Evolutionary conservation across 352 stramenopile species (phyloP).

Genomic region (Phytophthora chlamydospora): DNA sequence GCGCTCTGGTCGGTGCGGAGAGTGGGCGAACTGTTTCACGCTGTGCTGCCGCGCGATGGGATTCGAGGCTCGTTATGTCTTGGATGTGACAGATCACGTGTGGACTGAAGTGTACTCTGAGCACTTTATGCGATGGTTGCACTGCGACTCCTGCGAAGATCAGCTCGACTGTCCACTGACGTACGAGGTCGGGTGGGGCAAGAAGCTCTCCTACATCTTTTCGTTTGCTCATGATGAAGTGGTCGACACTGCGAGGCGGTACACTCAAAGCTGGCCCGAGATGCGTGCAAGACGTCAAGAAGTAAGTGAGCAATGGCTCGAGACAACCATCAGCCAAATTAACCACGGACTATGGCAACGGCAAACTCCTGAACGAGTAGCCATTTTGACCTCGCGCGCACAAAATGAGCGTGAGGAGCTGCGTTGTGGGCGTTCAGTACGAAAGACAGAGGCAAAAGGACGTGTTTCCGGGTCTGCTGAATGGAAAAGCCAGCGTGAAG

Average conservation of each 20-base stretch:
- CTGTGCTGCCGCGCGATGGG: conserved; percentile 90
- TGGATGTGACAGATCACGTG: conserved; percentile 96
- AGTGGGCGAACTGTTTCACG: conserved; percentile 95
- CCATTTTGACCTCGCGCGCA: conserved; percentile 45
- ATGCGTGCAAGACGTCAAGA: conserved; percentile 67
- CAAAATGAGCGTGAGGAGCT: conserved; percentile 60
- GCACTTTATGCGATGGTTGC: conserved; percentile 88
- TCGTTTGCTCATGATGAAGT: conserved; percentile 90
- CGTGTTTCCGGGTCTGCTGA: conserved; percentile 81
- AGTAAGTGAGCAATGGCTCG: conserved; percentile 72
- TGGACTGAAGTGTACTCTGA: conserved; percentile 94
- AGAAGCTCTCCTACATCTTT: conserved; percentile 94
- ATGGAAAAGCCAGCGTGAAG: conserved; percentile 74
- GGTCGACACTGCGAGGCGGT: conserved; percentile 88
- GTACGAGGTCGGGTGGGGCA: conserved; percentile 96
- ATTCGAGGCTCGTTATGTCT: conserved; percentile 92
- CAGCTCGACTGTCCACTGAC: conserved; percentile 93
- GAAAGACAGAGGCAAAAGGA: conserved; percentile 61
- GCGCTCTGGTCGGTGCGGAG: conserved; percentile 88
- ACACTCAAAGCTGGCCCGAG: conserved; percentile 73
- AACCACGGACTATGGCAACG: conserved; percentile 47
- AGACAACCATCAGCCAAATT: conserved; percentile 54
- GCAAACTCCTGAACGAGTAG: conserved; percentile 37
- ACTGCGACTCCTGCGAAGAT: conserved; percentile 94
- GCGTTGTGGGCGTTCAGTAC: conserved; percentile 29